A percentile compares a stretch with the other conserved stretches of the same genome.
Conservation (phyloP, 768 basidiomycete genomes). For the Boletus sp. region DNA sequence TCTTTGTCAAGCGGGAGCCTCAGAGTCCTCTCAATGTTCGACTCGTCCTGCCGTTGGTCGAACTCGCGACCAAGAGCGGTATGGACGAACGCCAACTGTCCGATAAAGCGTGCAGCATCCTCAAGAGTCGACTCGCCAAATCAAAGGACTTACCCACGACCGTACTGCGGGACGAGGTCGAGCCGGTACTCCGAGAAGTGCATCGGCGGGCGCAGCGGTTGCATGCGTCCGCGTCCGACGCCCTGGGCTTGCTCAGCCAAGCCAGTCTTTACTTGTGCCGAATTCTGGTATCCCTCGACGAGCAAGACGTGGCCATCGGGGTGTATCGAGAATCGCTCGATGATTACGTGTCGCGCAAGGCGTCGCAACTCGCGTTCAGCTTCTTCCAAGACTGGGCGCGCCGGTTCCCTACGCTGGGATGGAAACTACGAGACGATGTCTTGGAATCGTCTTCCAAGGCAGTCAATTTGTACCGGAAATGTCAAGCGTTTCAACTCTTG, state of each 20-base stretch:
- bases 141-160: conserved; percentile 60
- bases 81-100: conserved; percentile 85
- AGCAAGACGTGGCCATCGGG: conserved; percentile 44
- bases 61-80: conserved; percentile 63
- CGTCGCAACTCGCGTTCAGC: conserved; percentile 63
- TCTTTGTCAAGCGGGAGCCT: conserved; percentile 74
- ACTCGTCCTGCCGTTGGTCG: conserved; percentile 73
- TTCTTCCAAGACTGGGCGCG: conserved; percentile 82
- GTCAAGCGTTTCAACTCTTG: conserved; percentile 72
- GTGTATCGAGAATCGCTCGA: conserved; percentile 63
- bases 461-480: conserved; percentile 74
- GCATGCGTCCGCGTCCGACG: conserved; percentile 57
- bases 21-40: conserved; percentile 66
- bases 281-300: conserved; percentile 39
- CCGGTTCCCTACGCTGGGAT: conserved; percentile 62
- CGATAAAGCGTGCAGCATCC: conserved; percentile 81
- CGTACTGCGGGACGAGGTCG: conserved; percentile 31
- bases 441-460: conserved; percentile 54
- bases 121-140: conserved; percentile 72
- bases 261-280: conserved; percentile 71
- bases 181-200: conserved; percentile 55
- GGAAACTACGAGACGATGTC: conserved; percentile 63
- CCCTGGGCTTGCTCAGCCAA: conserved; percentile 61
- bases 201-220: conserved; percentile 72
- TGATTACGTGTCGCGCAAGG: conserved; percentile 81